Conservation (phyloP, 2,329 filamentous ascomycete genomes). For the Fusarium fujikuroi region DNA sequence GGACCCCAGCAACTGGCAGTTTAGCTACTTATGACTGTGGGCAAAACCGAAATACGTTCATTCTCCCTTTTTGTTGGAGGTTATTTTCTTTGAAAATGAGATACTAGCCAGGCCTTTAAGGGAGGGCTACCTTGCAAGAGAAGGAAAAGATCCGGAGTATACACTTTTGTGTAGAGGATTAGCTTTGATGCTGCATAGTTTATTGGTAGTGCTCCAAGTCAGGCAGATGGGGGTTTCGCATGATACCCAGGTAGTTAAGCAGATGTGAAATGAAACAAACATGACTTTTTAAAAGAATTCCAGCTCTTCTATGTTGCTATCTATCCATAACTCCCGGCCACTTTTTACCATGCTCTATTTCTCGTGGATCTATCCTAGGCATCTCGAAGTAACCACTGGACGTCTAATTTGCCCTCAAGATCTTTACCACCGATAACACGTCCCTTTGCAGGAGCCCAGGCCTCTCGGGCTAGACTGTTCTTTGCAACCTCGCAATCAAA, state of each 20-base stretch:
- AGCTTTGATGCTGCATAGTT: slow-evolving; percentile 23
- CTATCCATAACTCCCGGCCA: slow-evolving; percentile 39
- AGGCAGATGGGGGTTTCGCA: slow-evolving; percentile 28
- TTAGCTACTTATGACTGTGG: slow-evolving; percentile 43
- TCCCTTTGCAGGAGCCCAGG: slow-evolving; percentile 64
- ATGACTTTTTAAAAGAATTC: slow-evolving; percentile 12
- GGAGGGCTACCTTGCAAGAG: slow-evolving; percentile 21
- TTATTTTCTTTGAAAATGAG: slow-evolving; percentile 30
- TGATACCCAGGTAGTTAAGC: slow-evolving; percentile 39
- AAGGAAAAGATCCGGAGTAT: background rate
- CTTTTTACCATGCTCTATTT: slow-evolving; percentile 18
- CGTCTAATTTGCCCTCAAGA: slow-evolving; percentile 49
- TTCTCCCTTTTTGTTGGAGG: slow-evolving; percentile 38
- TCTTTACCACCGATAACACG: slow-evolving; percentile 45
- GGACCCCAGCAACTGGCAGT: slow-evolving; percentile 67
- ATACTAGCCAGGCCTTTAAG: slow-evolving; percentile 26
- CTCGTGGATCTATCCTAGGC: slow-evolving; percentile 11
- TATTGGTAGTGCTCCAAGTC: slow-evolving; percentile 8
- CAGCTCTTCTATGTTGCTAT: slow-evolving; percentile 34
- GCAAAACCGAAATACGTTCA: slow-evolving; percentile 35
- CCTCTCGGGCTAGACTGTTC: slow-evolving; percentile 73
- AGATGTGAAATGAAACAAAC: slow-evolving; percentile 34
- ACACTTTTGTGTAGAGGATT: slow-evolving; percentile 20
- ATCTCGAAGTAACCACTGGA: slow-evolving; percentile 53
- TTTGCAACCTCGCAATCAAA: slow-evolving; percentile 87